These are phyloP conservation scores for Clitoria ternatea DNA, from an alignment of 306 rosid species.

Conservation along the genomic window DNA sequence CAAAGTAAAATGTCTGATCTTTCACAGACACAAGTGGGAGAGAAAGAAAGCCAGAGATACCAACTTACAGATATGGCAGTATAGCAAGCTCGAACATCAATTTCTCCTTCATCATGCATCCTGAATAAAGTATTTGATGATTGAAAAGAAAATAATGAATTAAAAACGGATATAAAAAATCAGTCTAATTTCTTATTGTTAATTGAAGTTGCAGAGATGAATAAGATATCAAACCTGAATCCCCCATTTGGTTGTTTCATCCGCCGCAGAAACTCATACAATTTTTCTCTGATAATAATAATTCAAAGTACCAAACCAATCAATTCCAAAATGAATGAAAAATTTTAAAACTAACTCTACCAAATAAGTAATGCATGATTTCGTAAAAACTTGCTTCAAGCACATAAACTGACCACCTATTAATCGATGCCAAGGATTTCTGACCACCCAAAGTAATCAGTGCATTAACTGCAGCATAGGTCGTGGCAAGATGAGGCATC, in stretches of 20 bases:
- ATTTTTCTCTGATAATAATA: slow-evolving; percentile 49
- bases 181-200: neutral
- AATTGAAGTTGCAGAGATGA: slow-evolving; percentile 17
- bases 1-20: slow-evolving; percentile 5
- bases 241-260: slow-evolving; percentile 89
- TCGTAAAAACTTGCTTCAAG: slow-evolving; percentile 2
- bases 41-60: neutral
- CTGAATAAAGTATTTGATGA: slow-evolving; percentile 33
- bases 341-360: neutral
- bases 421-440: slow-evolving; percentile 71
- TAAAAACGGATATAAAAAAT: neutral
- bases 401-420: slow-evolving; percentile 74
- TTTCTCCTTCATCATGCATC: slow-evolving; percentile 92
- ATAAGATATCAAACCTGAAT: slow-evolving; percentile 59
- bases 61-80: slow-evolving; percentile 91
- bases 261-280: slow-evolving; percentile 55
- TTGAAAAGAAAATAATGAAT: neutral
- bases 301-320: slow-evolving; percentile 18
- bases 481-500: slow-evolving; percentile 98
- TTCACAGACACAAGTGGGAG: neutral
- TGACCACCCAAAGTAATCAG: slow-evolving; percentile 78
- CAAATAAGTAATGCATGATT: neutral
- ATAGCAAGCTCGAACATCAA: slow-evolving; percentile 92
- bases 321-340: slow-evolving; percentile 18
- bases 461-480: slow-evolving; percentile 89